Evolutionary conservation across 2,329 filamentous ascomycete species (phyloP), one percentile per base, ranked within the genome.

Genomic region (Fusarium dimerum): DNA sequence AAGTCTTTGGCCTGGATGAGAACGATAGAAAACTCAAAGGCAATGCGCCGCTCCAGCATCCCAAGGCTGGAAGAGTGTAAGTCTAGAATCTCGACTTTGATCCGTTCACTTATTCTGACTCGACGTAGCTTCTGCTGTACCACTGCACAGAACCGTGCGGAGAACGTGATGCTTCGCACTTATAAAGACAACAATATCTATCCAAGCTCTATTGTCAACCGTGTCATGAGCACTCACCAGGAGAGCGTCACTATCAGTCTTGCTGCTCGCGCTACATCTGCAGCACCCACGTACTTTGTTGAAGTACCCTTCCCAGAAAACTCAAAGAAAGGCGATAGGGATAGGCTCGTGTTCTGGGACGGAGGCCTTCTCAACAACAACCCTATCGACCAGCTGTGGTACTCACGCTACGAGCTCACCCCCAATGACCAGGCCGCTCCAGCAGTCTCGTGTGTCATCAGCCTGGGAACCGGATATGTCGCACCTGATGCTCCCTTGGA

Each of bases 301-400:
- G 59, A 61, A 18, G 59, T 61, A 0, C 40, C 15, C 1, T 61
- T 61, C 3, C 56, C 48, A 0, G 48, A 57, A 4, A 58, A 44
- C 10, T 48, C 51, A 1, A 46, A 58, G 4, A 47, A 29, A 26
- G 41, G 34, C 11, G 45, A 47, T 10, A 32, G 43, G 6, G 32
- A 48, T 9, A 29, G 16, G 3, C 12, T 62, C 2, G 43, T 45
- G 0, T 61, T 61, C 5, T 60, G 56, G 59, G 59, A 61, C 1
- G 59, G 59, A 1, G 59, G 59, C 1, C 59, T 61, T 2, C 47
- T 61, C 0, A 61, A 62, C 20, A 61, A 62, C 9, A 61, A 62
- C 29, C 59, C 59, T 0, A 61, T 61, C 2, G 59, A 60, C 4
- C 59, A 61, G 4, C 34, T 61, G 1, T 61, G 59, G 59, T 62